Evolutionary conservation across 805 yeast genomes (phyloP), one percentile per base, ranked within the genome.

Genomic region (Wickerhamomyces kurtzmanii): DNA sequence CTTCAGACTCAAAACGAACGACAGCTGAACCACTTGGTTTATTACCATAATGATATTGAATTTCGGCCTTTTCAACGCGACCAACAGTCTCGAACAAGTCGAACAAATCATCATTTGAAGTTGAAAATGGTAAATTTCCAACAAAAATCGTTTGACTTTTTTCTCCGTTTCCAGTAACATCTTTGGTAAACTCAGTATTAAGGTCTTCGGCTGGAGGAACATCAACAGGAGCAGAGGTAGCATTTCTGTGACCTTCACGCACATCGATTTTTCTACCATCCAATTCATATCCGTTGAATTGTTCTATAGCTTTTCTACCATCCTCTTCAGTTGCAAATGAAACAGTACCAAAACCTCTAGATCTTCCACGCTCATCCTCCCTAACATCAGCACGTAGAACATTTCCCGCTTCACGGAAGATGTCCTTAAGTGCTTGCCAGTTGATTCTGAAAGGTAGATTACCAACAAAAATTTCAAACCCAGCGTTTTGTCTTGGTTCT

Each of bases 1-100:
- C 82, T 17, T 62, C 65, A 31, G 65, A 61, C 34, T 68, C 77
- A 48, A 82, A 83, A 49, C 76, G 71, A 24, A 89, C 86, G 28
- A 85, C 86, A n/a, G 94, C 96, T 38, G 65, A 59, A 17, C 96
- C 97, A 2, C 78, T 63, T 12, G 94, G 74, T 45, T 75, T 68
- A 21, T 89, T 89, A 20, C 57, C 55, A 4, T 62, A 49, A 38
- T 67, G 68, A 43, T 53, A 69, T 50, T 75, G 83, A 35, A 89
- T 64, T 51, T 84, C 94, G 13, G 96, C 95, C 23, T 66, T 67
- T 22, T 55, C 60, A 12, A 89, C 84, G 27, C 68, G 59, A 14
- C 95, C 94, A 30, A 86, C 71, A 20, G 89, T 78, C 49, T 79
- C 89, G 50, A 87, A 87, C 33, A 89, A 65, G 40, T 87, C 96